A percentile compares a stretch with the other conserved stretches of the same genome.
Evolutionary conservation across 164 flowering plant species (phyloP).

Genomic region (Saururus chinensis): DNA sequence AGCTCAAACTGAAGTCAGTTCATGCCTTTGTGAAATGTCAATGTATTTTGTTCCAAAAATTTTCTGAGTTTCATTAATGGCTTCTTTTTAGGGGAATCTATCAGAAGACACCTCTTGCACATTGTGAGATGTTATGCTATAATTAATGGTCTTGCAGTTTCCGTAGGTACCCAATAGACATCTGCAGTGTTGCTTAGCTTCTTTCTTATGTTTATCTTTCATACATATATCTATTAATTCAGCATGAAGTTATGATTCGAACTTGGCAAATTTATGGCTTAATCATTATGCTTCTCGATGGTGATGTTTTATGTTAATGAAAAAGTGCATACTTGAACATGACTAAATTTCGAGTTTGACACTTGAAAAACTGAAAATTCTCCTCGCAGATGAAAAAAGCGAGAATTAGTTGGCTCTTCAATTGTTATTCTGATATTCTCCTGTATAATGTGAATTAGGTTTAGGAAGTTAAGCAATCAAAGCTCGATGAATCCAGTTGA

Average conservation of each 20-base stretch:
- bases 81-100: no score
- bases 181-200: no score
- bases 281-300: background rate
- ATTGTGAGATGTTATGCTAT: no score
- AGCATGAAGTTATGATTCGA: background rate
- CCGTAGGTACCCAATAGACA: no score
- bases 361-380: no score
- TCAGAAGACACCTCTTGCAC: no score
- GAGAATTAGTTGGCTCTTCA: no score
- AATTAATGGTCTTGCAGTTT: no score
- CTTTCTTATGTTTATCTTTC: background rate
- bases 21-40: background rate
- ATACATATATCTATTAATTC: background rate
- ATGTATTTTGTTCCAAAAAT: background rate
- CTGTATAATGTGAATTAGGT: conserved; percentile 32
- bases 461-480: conserved; percentile 38
- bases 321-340: background rate
- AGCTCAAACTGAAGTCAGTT: no score
- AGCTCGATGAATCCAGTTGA: conserved; percentile 25
- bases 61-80: background rate
- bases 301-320: no score
- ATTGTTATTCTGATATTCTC: background rate
- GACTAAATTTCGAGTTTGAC: background rate
- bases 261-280: background rate
- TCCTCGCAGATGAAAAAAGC: no score